These are phyloP conservation scores for Hapsidospora chrysogenum DNA, from an alignment of 495 filamentous ascomycete species.

Conservation along the genomic window DNA sequence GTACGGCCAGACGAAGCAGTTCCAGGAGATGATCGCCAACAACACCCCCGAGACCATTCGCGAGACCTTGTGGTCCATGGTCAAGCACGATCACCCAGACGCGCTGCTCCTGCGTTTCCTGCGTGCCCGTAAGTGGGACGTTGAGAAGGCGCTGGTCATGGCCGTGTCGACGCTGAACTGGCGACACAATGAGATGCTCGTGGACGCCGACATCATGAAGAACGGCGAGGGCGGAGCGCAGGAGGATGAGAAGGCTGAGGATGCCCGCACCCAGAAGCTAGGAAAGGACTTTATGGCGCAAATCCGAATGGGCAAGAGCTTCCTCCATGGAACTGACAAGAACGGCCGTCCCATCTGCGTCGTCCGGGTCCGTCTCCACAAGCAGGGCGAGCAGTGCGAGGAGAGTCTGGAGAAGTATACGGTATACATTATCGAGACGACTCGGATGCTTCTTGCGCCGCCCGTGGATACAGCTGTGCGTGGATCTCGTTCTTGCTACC, in stretches of 20 bases:
- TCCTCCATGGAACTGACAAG: conserved; percentile 76
- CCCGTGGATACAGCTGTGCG: conserved; percentile 85
- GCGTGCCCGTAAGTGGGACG: conserved; percentile 89
- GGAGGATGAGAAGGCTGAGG: conserved; percentile 36
- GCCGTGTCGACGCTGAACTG: conserved; percentile 86
- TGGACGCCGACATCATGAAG: conserved; percentile 72
- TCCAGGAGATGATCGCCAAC: conserved; percentile 58
- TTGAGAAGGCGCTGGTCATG: conserved; percentile 88
- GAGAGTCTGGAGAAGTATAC: conserved; percentile 72
- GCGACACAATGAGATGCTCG: conserved; percentile 64
- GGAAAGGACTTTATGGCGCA: conserved; percentile 74
- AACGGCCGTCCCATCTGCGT: conserved; percentile 75
- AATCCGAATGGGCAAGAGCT: conserved; percentile 86
- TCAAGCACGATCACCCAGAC: conserved; percentile 91
- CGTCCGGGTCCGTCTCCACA: conserved; percentile 69
- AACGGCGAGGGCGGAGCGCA: conserved; percentile 57
- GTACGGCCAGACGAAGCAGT: conserved; percentile 78
- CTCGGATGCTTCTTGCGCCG: conserved; percentile 58
- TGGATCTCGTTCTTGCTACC: background rate
- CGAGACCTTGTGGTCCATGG: conserved; percentile 81
- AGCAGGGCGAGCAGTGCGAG: conserved; percentile 64
- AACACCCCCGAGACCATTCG: conserved; percentile 65
- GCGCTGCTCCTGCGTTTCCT: conserved; percentile 76
- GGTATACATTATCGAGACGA: conserved; percentile 87
- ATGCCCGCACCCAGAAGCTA: conserved; percentile 41